Evolutionary conservation across 1,139 yeast species (phyloP), one percentile per base, ranked within the genome.

Genomic region (Magnusiomyces starmeri): DNA sequence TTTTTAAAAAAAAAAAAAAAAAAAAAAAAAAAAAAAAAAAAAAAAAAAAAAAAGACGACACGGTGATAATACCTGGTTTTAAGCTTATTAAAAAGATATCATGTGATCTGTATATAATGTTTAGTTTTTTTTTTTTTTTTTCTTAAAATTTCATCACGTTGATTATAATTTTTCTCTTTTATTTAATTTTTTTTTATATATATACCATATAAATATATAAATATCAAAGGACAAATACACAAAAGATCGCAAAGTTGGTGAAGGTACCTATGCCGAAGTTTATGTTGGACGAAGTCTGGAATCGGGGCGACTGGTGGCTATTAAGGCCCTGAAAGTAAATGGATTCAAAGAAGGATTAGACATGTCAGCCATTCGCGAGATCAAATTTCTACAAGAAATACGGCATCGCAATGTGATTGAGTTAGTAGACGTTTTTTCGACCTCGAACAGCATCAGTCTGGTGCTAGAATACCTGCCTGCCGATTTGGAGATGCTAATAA

Each of bases 221-320:
- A 32, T 22, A 22, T 24, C 6, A n/a, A 41, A 32, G 51, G 46
- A 50, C 9, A 50, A 49, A 18, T 53, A 53, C 24, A 41, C 54
- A 8, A 51, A 51, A 68, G 95, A 87, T 55, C 81, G 79, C 60
- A 90, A 90, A 66, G 97, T 92, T 26, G 98, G 98, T 65, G 99
- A 94, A 71, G 99, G 99, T 70, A 94, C 99, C 0, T 94, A 92
- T 74, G 99, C 98, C 46, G 95, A 90, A 54, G 99, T 94, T 2
- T 92, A 85, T 64, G 75, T 92, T 18, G 97, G 96, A 4, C 35
- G 41, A 4, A 59, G 68, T 51, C 62, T 77, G 24, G 70, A 79
- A 40, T 75, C 82, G 10, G 70, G 73, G 18, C 70, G 92, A 51
- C 75, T 76, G 53, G 83, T 92, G 37, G 99, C 99, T 60, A 84